Conservation (phyloP, 257 asterid genomes). For the Penstemon eatonii region DNA sequence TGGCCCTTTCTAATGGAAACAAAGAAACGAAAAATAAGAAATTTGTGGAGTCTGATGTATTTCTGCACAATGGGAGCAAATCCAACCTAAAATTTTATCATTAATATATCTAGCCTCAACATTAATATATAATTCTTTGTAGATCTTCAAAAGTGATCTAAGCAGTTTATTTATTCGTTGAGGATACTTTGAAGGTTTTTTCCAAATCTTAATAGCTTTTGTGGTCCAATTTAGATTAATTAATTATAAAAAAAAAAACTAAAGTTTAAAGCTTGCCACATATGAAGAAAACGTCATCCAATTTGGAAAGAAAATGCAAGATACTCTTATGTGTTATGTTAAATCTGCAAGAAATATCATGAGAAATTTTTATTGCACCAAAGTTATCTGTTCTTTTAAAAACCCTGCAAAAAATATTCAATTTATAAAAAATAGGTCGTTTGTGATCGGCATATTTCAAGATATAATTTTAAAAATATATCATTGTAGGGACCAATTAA, state of each 20-base stretch:
- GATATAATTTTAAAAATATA: no score
- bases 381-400: no score
- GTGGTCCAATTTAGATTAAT: conserved; percentile 21
- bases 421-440: no score
- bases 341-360: no score
- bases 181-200: conserved; percentile 14
- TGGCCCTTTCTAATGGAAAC: not conserved
- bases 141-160: not conserved
- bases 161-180: conserved; percentile 22
- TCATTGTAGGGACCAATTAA: no score
- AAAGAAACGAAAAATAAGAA: not conserved
- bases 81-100: not conserved
- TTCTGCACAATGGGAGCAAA: not conserved
- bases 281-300: conserved; percentile 7
- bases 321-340: no score
- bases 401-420: no score
- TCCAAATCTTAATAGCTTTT: not conserved
- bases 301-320: not conserved
- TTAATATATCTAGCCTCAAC: not conserved
- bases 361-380: no score
- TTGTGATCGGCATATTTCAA: no score
- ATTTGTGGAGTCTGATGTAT: not conserved
- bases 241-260: not conserved
- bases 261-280: not conserved
- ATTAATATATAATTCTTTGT: not conserved